Percentiles rank a stretch among this genome's conserved stretches.
Evolutionary conservation across 345 rosid species (phyloP).

Genomic region (Turritis glabra): DNA sequence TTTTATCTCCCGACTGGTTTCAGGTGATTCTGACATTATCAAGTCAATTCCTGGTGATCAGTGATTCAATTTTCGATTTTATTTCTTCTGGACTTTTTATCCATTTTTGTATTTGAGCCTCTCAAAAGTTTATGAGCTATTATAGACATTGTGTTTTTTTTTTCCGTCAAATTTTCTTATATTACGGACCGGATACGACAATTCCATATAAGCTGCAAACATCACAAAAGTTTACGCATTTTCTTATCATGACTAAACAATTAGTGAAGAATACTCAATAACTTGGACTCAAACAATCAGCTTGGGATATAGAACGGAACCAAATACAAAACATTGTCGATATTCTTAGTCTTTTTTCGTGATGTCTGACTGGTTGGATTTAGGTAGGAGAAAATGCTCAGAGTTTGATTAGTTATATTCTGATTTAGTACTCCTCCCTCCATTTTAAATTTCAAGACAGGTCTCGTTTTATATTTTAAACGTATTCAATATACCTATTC

Average conservation of each 20-base stretch:
- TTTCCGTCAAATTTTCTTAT: not conserved
- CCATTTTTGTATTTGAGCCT: slow-evolving; percentile 18
- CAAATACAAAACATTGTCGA: not conserved
- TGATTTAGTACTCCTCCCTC: not conserved
- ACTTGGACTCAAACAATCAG: not conserved
- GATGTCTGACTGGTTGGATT: too few species aligned
- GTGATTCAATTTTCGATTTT: slow-evolving; percentile 33
- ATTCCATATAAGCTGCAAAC: not conserved
- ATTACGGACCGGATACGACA: not conserved
- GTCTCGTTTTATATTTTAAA: too few species aligned
- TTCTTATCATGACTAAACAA: not conserved
- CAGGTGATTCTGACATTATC: slow-evolving; percentile 84
- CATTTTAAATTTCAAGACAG: too few species aligned
- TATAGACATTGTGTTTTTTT: not conserved
- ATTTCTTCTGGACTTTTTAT: not conserved
- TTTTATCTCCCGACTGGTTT: not conserved
- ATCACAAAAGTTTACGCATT: not conserved
- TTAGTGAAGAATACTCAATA: too few species aligned
- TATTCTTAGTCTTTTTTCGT: not conserved
- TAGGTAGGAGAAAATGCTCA: not conserved
- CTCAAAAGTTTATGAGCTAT: slow-evolving; percentile 8
- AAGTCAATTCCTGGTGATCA: slow-evolving; percentile 66
- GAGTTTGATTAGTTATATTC: not conserved
- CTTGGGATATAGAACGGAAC: not conserved
- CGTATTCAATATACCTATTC: too few species aligned